Conservation (phyloP, 495 filamentous ascomycete species). For the Hypoxylon subgilvum region DNA sequence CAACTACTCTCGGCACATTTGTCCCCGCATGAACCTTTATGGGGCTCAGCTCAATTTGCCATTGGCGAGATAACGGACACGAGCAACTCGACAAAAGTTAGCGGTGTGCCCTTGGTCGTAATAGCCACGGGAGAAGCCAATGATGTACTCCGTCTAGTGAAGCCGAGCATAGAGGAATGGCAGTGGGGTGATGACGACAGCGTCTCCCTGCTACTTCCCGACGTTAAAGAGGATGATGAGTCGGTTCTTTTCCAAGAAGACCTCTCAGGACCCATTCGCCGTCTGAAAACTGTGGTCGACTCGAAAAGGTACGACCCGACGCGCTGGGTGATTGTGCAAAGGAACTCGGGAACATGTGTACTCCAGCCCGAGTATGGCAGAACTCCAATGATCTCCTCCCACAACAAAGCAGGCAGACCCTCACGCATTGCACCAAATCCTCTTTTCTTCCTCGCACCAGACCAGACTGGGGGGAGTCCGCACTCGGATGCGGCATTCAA, state of each 20-base stretch:
- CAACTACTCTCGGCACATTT: constrained; percentile 39
- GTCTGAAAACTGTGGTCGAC: constrained; percentile 68
- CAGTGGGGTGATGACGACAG: constrained; percentile 53
- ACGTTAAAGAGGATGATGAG: constrained; percentile 41
- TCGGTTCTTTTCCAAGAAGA: constrained; percentile 61
- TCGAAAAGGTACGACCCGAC: constrained; percentile 52
- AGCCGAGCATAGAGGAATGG: constrained; percentile 48
- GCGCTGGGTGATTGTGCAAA: constrained; percentile 69
- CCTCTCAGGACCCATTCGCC: constrained; percentile 62
- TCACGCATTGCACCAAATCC: constrained; percentile 69
- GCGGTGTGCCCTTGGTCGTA: constrained; percentile 50
- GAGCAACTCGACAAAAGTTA: constrained; percentile 22
- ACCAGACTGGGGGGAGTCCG: constrained; percentile 60
- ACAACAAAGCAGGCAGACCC: constrained; percentile 17
- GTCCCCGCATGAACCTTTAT: not conserved
- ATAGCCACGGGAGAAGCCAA: constrained; percentile 57
- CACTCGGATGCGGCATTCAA: constrained; percentile 82
- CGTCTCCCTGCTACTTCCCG: constrained; percentile 48
- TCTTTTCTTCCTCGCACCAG: constrained; percentile 59
- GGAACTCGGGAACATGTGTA: constrained; percentile 60
- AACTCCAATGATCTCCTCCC: constrained; percentile 17
- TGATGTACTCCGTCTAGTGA: constrained; percentile 58
- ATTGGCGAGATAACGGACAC: constrained; percentile 48
- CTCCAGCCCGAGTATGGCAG: constrained; percentile 61
- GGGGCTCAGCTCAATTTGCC: constrained; percentile 39